Base-by-base conservation (phyloP, 73 alveolate genomes). In the Blepharisma japonicum region DNA sequence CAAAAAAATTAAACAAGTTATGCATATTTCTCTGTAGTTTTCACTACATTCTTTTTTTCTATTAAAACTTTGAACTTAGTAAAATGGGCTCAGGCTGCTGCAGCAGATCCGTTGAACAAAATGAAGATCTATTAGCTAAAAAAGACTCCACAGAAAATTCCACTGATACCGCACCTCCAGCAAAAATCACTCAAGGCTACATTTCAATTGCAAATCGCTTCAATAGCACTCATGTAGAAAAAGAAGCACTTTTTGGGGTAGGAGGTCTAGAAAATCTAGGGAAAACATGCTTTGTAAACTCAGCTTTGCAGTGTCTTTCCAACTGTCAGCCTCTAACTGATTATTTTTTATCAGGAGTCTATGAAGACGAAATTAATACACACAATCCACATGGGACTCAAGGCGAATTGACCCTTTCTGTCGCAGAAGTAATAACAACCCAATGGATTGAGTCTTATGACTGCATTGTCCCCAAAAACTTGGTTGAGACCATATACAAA, bases 221-320 rank as follows among this genome's bases (percentile, higher is more conserved):
- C 42, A 32, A 32, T 32, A 32, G 42, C 42, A 32, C 42, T 32
- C 42, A 32, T 32, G 42, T 32, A 32, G 42, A 32, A 32, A 32
- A 32, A 32, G 42, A 32, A 32, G 42, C 42, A 32, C 42, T 32
- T 32, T 53, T 53, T 20, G 97, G 98, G 47, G 56, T 94, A 25
- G 88, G 86, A 14, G 99, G 99, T 6, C 61, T 95, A 20, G 82
- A 82, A 54, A 95, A 95, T 78, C 68, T 95, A 81, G 99, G 99
- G 20, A 95, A 95, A 66, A 95, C 98, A 6, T 95, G 99, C 78
- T 95, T 87, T 86, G 80, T 95, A 86, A 93, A 86, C 66, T 88
- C 99, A 54, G 98, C 98, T 32, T 56, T 96, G 32, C 90, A 96
- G 86, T 96, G 99, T 66, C 83, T 96, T 46, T 80, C 83, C 77